Percentiles rank a stretch among this genome's conserved stretches.
Evolutionary conservation across 2,329 filamentous ascomycete species (phyloP).

Genomic region (Teratosphaeriaceae sp.): DNA sequence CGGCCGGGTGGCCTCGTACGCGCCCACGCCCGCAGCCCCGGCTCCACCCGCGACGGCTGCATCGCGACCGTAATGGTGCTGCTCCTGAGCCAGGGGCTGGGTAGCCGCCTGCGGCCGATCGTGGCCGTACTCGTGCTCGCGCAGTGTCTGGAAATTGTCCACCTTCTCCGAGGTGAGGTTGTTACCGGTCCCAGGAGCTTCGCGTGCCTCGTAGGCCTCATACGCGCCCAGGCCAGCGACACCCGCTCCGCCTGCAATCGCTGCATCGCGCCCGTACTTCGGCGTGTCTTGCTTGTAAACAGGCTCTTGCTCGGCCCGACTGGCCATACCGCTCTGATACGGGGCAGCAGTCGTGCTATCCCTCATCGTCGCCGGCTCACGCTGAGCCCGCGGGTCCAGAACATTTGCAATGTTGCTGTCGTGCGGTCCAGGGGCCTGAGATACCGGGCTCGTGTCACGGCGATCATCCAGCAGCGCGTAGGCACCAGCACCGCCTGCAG

Average conservation of each 20-base stretch:
- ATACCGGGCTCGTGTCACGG: slow-evolving; percentile 16
- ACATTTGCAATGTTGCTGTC: slow-evolving; percentile 21
- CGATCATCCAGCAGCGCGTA: slow-evolving; percentile 25
- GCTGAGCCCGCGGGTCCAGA: slow-evolving; percentile 19
- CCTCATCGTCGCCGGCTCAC: slow-evolving; percentile 24
- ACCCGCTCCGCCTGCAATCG: slow-evolving; percentile 25
- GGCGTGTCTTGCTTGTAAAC: too few species aligned
- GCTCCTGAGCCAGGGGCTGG: slow-evolving; percentile 14
- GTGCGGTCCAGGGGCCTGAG: slow-evolving; percentile 23
- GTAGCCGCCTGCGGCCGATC: background rate
- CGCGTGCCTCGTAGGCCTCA: slow-evolving; percentile 20
- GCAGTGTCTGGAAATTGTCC: too few species aligned
- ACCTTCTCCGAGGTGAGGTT: too few species aligned
- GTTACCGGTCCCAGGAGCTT: slow-evolving; percentile 7
- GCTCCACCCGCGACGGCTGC: slow-evolving; percentile 26
- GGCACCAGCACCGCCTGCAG: slow-evolving; percentile 17
- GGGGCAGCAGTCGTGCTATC: slow-evolving; percentile 14
- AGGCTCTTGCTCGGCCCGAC: too few species aligned
- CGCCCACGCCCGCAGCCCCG: slow-evolving; percentile 19
- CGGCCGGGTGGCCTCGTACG: slow-evolving; percentile 22
- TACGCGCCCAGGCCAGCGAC: slow-evolving; percentile 22
- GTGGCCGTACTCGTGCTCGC: too few species aligned
- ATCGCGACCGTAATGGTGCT: slow-evolving; percentile 22
- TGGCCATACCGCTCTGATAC: slow-evolving; percentile 12
- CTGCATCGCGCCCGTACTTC: slow-evolving; percentile 28